phyloP scores from a whole-genome alignment of 495 filamentous ascomycete genomes.

The Aspergillus saccharolyticus region DNA sequence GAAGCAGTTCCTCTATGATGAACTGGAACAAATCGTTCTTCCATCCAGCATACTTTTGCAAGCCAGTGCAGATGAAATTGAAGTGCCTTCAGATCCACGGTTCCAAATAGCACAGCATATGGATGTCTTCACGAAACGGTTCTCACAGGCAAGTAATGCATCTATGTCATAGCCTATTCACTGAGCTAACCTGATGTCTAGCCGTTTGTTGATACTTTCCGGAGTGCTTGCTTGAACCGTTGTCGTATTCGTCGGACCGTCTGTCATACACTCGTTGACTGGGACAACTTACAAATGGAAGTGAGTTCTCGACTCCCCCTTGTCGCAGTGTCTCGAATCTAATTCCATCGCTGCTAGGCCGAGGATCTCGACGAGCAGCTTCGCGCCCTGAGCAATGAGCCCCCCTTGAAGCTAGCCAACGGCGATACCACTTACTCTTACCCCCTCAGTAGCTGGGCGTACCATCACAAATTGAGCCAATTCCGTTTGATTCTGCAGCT shows the following conservation, averaged over 20 bases:
- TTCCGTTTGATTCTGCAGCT: conserved; percentile 87
- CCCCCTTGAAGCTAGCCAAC: conserved; percentile 44
- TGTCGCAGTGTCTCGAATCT: background rate
- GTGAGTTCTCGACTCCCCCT: conserved; percentile 25
- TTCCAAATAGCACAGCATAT: conserved; percentile 72
- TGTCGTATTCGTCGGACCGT: conserved; percentile 80
- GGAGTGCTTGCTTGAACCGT: conserved; percentile 81
- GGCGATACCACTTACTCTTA: conserved; percentile 53
- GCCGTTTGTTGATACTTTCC: conserved; percentile 76
- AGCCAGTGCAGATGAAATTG: conserved; percentile 65
- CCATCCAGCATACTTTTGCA: conserved; percentile 68
- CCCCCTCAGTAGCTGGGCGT: conserved; percentile 83
- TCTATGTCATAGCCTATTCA: background rate
- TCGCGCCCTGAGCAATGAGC: conserved; percentile 56
- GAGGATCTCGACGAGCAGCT: conserved; percentile 74
- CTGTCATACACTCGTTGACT: conserved; percentile 73
- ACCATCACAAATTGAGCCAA: conserved; percentile 78
- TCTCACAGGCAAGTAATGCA: conserved; percentile 47
- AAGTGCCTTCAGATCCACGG: conserved; percentile 70
- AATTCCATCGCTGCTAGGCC: conserved; percentile 40
- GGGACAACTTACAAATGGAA: conserved; percentile 81
- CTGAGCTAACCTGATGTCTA: background rate
- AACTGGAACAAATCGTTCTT: conserved; percentile 70
- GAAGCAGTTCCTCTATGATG: conserved; percentile 70
- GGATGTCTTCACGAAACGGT: conserved; percentile 72